A percentile compares a stretch with the other conserved stretches of the same genome.
Conservation (phyloP, 768 basidiomycete species). For the Boletellus sp. region DNA sequence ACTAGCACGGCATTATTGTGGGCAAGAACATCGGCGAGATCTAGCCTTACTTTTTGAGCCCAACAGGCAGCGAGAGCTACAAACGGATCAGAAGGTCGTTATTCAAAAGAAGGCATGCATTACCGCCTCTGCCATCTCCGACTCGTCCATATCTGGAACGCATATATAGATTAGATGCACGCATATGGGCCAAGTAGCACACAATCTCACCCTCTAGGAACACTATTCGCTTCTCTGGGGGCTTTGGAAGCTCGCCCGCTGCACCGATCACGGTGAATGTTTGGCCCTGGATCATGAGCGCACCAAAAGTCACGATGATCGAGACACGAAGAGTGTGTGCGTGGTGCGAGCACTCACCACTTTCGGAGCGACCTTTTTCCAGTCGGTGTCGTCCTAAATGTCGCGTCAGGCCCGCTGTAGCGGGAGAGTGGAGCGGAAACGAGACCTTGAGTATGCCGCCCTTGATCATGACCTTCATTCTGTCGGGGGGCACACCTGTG, state of each 20-base stretch:
- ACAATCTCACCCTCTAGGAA: constrained; percentile 74
- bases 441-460: constrained; percentile 83
- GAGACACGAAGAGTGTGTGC: constrained; percentile 4
- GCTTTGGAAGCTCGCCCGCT: constrained; percentile 86
- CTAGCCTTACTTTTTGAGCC: constrained; percentile 62
- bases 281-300: constrained; percentile 57
- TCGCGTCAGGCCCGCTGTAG: background rate
- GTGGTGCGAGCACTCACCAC: constrained; percentile 44
- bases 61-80: constrained; percentile 77
- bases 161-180: constrained; percentile 13
- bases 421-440: too few species aligned
- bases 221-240: constrained; percentile 71
- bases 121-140: constrained; percentile 76
- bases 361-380: constrained; percentile 82
- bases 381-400: constrained; percentile 76
- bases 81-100: background rate
- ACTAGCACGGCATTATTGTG: constrained; percentile 27
- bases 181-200: background rate
- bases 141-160: constrained; percentile 76
- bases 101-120: constrained; percentile 18
- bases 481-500: constrained; percentile 84
- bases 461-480: constrained; percentile 98
- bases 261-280: constrained; percentile 92
- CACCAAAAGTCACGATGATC: background rate
- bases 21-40: background rate